These are phyloP conservation scores for Trichophyton mentagrophytes DNA, from an alignment of 2,329 filamentous ascomycete species.

Conservation along the genomic window DNA sequence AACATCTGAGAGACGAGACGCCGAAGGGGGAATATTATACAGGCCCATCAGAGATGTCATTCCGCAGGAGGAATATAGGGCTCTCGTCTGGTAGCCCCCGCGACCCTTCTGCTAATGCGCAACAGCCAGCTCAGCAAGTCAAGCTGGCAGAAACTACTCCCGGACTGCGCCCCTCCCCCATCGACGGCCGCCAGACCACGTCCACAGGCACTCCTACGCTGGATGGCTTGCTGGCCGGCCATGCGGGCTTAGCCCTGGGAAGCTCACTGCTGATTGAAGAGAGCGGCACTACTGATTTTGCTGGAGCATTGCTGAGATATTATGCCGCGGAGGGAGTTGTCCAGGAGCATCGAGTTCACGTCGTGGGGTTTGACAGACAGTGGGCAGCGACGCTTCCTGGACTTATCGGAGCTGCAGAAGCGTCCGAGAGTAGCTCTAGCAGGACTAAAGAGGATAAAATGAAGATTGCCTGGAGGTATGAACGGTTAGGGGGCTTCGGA, in stretches of 20 bases:
- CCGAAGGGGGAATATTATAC: background rate
- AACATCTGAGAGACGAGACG: background rate
- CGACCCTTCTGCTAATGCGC: conserved; percentile 9
- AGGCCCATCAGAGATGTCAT: conserved; percentile 41
- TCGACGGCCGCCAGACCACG: conserved; percentile 76
- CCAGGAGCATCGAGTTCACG: conserved; percentile 79
- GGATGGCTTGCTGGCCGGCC: conserved; percentile 72
- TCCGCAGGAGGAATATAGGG: conserved; percentile 54
- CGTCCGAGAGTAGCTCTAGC: conserved; percentile 31
- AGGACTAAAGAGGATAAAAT: conserved; percentile 56
- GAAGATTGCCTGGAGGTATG: conserved; percentile 99
- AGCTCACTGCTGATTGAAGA: conserved; percentile 73
- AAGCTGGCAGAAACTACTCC: conserved; percentile 22
- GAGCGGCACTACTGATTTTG: conserved; percentile 86
- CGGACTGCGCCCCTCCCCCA: conserved; percentile 67
- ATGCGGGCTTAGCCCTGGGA: conserved; percentile 72
- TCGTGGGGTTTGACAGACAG: conserved; percentile 63
- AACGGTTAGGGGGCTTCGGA: conserved; percentile 62
- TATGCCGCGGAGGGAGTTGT: conserved; percentile 88
- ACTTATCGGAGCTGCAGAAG: conserved; percentile 41
- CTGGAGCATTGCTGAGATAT: conserved; percentile 68
- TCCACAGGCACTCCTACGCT: conserved; percentile 83
- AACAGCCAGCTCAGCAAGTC: conserved; percentile 11
- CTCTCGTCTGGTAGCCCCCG: conserved; percentile 32
- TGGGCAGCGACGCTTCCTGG: conserved; percentile 81